phyloP scores from a whole-genome alignment of 2,329 filamentous ascomycete genomes.

The Neofusicoccum umdonicola region DNA sequence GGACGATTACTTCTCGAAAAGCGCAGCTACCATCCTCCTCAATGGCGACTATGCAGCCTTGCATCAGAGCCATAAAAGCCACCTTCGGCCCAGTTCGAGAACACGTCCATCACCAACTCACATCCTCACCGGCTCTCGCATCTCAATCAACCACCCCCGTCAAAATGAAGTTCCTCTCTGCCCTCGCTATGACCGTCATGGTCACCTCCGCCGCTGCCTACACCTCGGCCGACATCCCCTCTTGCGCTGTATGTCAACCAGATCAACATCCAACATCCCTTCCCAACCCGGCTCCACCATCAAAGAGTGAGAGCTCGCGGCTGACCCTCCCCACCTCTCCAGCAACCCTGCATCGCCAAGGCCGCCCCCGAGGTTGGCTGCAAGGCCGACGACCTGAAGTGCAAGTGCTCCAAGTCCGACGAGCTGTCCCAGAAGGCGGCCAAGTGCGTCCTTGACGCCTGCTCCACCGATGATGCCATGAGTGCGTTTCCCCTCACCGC shows the following conservation, averaged over 20 bases:
- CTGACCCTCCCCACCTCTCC: neutral
- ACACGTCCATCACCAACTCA: neutral
- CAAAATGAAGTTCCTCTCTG: slow-evolving; percentile 2
- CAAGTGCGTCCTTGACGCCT: neutral
- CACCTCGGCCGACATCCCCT: neutral
- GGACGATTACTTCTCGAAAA: slow-evolving; percentile 2
- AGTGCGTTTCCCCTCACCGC: neutral
- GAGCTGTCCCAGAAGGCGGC: neutral
- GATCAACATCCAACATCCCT: too few species aligned
- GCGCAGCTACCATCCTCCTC: neutral
- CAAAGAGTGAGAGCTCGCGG: too few species aligned
- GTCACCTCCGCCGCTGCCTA: slow-evolving; percentile 3
- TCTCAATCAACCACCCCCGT: neutral
- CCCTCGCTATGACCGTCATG: neutral
- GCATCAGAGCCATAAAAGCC: neutral
- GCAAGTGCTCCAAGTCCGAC: neutral
- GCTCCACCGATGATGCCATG: neutral
- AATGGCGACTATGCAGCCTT: neutral
- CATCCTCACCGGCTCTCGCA: neutral
- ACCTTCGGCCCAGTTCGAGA: neutral
- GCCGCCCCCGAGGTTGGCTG: neutral
- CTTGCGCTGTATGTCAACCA: neutral
- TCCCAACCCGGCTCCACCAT: neutral
- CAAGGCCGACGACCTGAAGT: neutral
- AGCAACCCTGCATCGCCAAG: neutral